Conservation (phyloP, 768 basidiomycete species). For the Dentipellis sp. region DNA sequence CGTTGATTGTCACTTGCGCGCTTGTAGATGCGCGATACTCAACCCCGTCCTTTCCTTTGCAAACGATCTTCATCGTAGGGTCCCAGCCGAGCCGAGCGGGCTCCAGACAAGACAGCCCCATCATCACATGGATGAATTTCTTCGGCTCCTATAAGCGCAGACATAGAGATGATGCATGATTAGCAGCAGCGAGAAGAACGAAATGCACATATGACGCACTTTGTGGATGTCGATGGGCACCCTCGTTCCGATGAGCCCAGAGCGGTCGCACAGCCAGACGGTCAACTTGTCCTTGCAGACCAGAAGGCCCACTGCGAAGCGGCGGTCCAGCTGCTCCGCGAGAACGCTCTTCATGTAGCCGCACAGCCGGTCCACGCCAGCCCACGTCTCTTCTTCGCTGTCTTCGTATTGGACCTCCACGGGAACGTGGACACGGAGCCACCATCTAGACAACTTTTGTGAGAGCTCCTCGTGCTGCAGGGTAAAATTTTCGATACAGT, state of each 20-base stretch:
- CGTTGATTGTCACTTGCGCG: neutral
- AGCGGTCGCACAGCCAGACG: neutral
- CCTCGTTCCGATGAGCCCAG: neutral
- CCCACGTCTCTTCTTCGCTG: neutral
- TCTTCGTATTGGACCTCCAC: neutral
- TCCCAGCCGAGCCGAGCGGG: neutral
- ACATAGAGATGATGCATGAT: neutral
- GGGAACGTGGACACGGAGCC: neutral
- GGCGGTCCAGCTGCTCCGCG: neutral
- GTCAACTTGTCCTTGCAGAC: neutral
- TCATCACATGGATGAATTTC: neutral
- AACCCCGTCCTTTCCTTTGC: neutral
- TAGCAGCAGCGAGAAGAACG: neutral
- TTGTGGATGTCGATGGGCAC: neutral
- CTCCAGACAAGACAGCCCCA: neutral
- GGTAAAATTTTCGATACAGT: neutral
- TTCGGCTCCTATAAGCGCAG: neutral
- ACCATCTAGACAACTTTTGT: neutral
- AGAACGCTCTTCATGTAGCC: neutral
- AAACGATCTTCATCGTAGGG: neutral
- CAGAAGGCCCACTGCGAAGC: neutral
- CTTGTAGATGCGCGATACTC: neutral
- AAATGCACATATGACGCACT: neutral
- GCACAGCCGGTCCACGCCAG: neutral
- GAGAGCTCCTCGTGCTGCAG: neutral